phyloP scores from a whole-genome alignment of 352 stramenopile genomes.

The Phytopythium ostracodes region DNA sequence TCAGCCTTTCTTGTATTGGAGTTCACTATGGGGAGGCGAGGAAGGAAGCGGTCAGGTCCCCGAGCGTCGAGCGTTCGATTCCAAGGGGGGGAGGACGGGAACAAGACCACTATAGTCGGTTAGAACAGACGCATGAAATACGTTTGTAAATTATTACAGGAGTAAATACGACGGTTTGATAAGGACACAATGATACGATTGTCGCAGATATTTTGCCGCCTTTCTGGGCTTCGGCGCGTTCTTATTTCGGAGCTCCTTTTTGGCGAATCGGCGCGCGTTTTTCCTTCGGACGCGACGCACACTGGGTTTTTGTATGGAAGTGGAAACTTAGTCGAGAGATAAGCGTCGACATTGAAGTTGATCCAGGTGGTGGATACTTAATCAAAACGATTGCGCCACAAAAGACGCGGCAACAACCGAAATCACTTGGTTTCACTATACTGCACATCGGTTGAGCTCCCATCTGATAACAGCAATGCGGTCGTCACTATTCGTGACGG shows the following conservation, averaged over 20 bases:
- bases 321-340: background rate
- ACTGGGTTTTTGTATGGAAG: background rate
- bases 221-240: background rate
- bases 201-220: background rate
- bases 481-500: too few relatives aligned
- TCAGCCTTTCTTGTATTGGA: constrained; percentile 4
- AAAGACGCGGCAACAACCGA: too few relatives aligned
- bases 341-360: background rate
- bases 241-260: background rate
- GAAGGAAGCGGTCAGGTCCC: background rate
- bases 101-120: background rate
- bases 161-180: background rate
- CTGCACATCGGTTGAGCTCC: background rate
- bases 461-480: background rate
- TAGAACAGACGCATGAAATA: background rate
- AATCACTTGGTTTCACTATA: background rate
- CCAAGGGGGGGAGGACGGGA: background rate
- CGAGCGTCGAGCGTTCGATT: background rate
- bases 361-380: background rate
- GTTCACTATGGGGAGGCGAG: background rate
- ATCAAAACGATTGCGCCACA: background rate
- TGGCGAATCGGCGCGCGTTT: background rate
- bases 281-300: too few relatives aligned
- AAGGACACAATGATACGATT: background rate
- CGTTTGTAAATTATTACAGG: too few relatives aligned